Evolutionary conservation across 129 eudicot species (phyloP), one percentile per base, ranked within the genome.

Genomic region (sunflower (Helianthus annuus)): DNA sequence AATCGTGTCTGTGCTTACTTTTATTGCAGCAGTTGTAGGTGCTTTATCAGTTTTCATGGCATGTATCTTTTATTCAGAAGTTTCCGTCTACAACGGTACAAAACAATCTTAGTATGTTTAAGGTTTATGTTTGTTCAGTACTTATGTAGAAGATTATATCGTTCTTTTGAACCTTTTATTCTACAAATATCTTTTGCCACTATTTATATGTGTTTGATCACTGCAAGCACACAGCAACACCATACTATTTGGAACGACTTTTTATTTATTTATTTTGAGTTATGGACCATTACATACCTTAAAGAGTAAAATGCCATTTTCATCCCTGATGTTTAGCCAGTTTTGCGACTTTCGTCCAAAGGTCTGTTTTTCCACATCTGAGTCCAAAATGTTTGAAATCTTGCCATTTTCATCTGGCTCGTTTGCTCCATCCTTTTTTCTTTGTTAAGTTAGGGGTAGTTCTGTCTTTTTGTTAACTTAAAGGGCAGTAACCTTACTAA

Each of bases 1-100:
- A 69, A 49, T 75, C 36, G 97, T 95, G 14, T 86, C 95, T 38
- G 38, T 78, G 64, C 65, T 91, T 69, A 95, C 97, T 55, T 95
- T 95, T 63, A 53, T 78, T n/a, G 82, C 89, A 39, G 96, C 99
- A 9, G 42, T 86, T 64, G 69, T 80, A 48, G 79, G 91, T 1
- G 96, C 99, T 52, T 59, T 84, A 53, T 71, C 78, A 27, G 85
- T 95, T 64, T 80, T 91, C 39, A 8, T 85, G 36, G 74, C 83
- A 22, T 85, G 96, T 29, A 10, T 90, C 68, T 58, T 44, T 52
- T 65, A 80, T 58, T 79, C 95, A 45, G 66, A 71, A 55, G 8
- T 9, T n/a, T 39, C 68, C 27, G 45, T 6, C 40, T 52, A 49
- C 19, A 70, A n/a, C 34, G 57, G 42, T 64, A 48, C 45, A 10